Conservation (phyloP, 495 filamentous ascomycete genomes). For the Neurospora discreta region DNA sequence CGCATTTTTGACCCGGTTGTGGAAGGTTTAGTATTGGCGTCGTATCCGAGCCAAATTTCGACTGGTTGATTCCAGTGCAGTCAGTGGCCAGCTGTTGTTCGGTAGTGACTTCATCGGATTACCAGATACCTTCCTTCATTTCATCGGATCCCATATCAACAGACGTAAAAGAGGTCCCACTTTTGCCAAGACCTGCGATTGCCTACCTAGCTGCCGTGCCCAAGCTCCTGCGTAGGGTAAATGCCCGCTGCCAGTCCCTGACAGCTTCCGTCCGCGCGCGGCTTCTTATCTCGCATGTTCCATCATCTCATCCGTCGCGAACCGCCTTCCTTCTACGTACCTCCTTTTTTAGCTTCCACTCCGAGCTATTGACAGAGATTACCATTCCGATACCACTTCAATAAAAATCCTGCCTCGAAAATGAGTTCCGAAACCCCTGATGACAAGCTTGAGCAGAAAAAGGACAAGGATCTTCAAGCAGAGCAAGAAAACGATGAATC, state of each 20-base stretch:
- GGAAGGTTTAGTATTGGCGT: not conserved
- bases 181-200: not conserved
- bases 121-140: no score
- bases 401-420: not conserved
- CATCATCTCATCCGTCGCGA: not conserved
- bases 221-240: not conserved
- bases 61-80: not conserved
- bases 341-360: not conserved
- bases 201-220: not conserved
- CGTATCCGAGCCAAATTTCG: not conserved
- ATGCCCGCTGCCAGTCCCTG: not conserved
- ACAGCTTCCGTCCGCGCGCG: not conserved
- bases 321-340: not conserved
- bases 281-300: not conserved
- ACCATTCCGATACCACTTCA: not conserved
- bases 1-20: not conserved
- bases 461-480: not conserved
- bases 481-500: constrained; percentile 4
- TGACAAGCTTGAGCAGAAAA: not conserved
- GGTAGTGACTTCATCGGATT: not conserved
- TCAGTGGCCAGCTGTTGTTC: not conserved
- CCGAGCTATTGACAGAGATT: not conserved
- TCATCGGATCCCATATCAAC: not conserved
- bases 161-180: not conserved
- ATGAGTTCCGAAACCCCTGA: not conserved